Base-by-base conservation (phyloP, 2,329 filamentous ascomycete genomes). In the Hymenotorrendiella dingleyae region DNA sequence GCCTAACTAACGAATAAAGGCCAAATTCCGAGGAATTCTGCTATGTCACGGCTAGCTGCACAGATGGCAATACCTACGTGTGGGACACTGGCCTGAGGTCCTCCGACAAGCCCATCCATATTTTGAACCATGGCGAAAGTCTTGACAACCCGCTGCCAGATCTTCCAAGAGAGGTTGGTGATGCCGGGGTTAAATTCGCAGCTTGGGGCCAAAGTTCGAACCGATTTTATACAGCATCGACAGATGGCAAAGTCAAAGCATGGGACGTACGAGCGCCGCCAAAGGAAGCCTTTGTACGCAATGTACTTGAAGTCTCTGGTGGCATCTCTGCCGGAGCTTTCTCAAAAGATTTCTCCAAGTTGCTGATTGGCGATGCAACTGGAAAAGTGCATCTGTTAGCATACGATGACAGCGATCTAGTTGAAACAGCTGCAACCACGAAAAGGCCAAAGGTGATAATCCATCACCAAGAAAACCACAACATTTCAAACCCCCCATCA, bases 121-220 rank as follows among this genome's bases (percentile, higher is more conserved):
- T 72, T 2, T 64, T 83, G 0, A 50, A 63, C 6, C 79, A 83
- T 48, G 77, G 73, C 8, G 59, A 57, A 40, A 52, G 57, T 1
- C 43, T 62, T 12, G 59, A 62, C 22, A 56, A 57, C 10, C 58
- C 54, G 2, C 37, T 52, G 9, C 50, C 52, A 35, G 54, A 62
- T 28, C 14, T 55, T 10, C 50, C 52, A 27, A 61, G 72, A 10
- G 75, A 78, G 44, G 62, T 65, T 7, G 74, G 76, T 38, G 79
- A 82, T 45, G 73, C 74, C 0, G 79, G 79, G 2, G 75, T 82
- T 30, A 82, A 81, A 54, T 82, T 83, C 50, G 72, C 72, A 0
- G 71, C 76, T 4, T 83, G 78, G 79, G 78, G 76, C 1, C 69
- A 65, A 12, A 73, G 71, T 0, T 58, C 66, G 0, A 74, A 79